A percentile compares a stretch with the other conserved stretches of the same genome.
phyloP scores from a whole-genome alignment of 2,329 filamentous ascomycete species.

The Aspergillus sp. region DNA sequence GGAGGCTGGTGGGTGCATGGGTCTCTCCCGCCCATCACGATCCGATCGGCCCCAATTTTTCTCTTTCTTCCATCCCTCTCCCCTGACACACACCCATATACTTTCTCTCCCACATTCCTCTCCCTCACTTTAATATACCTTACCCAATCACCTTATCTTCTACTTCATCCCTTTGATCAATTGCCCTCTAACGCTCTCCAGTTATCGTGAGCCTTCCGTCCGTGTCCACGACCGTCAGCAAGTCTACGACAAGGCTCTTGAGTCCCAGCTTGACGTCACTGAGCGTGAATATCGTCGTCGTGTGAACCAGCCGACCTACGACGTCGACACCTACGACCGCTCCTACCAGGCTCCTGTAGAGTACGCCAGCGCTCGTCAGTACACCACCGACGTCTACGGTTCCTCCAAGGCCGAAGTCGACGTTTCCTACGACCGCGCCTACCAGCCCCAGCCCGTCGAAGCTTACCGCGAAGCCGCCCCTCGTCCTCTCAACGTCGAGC shows the following conservation, averaged over 20 bases:
- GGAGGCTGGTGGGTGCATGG: no score
- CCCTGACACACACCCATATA: not conserved
- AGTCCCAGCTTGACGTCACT: slow-evolving; percentile 52
- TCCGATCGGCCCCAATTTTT: no score
- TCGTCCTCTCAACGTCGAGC: slow-evolving; percentile 29
- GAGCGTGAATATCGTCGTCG: slow-evolving; percentile 66
- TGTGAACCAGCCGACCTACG: slow-evolving; percentile 50
- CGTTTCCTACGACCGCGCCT: slow-evolving; percentile 30
- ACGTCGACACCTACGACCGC: slow-evolving; percentile 35
- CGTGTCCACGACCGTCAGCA: slow-evolving; percentile 44
- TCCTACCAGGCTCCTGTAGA: slow-evolving; percentile 15
- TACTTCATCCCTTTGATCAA: not conserved
- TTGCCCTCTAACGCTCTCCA: slow-evolving; percentile 29
- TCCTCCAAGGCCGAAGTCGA: slow-evolving; percentile 15
- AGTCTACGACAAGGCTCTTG: slow-evolving; percentile 41
- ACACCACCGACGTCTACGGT: slow-evolving; percentile 22
- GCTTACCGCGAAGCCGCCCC: slow-evolving; percentile 38
- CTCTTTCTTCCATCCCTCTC: slow-evolving; percentile 2
- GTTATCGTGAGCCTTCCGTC: slow-evolving; percentile 56
- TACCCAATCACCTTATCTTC: slow-evolving; percentile 15
- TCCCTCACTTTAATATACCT: slow-evolving; percentile 5
- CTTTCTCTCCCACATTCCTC: slow-evolving; percentile 1
- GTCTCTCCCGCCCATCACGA: no score
- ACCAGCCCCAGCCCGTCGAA: slow-evolving; percentile 38
- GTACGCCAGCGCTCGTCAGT: slow-evolving; percentile 16